Evolutionary conservation across 192 early-diverging fungal genomes (phyloP).

Genomic region (Ambispora gerdemannii): DNA sequence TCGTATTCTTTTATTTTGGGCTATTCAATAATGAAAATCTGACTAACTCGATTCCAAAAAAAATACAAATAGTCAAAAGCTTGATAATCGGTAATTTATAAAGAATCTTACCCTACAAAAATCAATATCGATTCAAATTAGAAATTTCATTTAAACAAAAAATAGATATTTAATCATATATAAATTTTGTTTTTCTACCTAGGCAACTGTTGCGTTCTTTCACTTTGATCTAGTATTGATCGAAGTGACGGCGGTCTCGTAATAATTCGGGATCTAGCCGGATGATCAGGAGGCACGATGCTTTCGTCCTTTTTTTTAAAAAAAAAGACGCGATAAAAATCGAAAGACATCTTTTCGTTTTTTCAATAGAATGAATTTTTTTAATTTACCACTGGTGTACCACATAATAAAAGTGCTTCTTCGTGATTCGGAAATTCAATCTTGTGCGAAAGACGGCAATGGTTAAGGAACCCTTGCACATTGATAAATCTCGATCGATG

Average conservation of each 20-base stretch:
- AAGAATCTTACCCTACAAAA: too few relatives aligned
- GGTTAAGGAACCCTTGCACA: conserved; percentile 85
- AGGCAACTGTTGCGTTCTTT: conserved; percentile 28
- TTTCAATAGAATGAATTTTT: background rate
- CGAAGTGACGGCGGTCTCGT: conserved; percentile 32
- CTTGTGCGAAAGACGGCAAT: conserved; percentile 71
- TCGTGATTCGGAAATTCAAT: conserved; percentile 73
- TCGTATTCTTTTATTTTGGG: conserved; percentile 70
- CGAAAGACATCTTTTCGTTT: too few relatives aligned
- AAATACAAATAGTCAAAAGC: too few relatives aligned
- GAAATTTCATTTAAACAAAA: background rate
- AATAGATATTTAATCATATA: background rate
- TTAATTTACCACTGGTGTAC: conserved; percentile 51
- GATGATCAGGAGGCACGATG: conserved; percentile 52
- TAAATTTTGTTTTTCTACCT: conserved; percentile 28
- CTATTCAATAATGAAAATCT: conserved; percentile 34
- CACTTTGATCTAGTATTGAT: conserved; percentile 9
- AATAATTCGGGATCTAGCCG: conserved; percentile 43
- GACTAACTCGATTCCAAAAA: too few relatives aligned
- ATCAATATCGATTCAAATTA: background rate
- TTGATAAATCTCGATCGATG: conserved; percentile 72
- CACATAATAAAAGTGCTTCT: conserved; percentile 72
- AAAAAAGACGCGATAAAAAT: too few relatives aligned
- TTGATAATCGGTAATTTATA: too few relatives aligned
- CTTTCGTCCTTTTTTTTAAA: conserved; percentile 46